Base-by-base conservation (phyloP, 2,329 filamentous ascomycete species). In the Dactylonectria macrodidyma region DNA sequence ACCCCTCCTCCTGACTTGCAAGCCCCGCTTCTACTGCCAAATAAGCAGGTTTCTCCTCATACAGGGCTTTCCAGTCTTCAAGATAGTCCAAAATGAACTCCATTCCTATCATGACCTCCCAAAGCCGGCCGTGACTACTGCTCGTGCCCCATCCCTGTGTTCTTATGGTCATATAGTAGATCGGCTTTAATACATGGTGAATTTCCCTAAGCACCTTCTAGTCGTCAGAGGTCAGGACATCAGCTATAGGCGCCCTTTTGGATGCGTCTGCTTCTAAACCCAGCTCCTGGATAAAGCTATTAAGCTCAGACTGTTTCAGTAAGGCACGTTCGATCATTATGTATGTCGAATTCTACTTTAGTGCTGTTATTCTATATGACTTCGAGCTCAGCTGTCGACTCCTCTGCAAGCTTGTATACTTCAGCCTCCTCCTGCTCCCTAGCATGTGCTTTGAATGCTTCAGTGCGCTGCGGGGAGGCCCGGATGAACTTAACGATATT, bases 281-380 rank as follows among this genome's bases (percentile, higher is more conserved):
- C 48, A 58, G 22, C 46, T 62, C 46, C 24, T 54, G 46, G 14
- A 66, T 66, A 16, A 61, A 66, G 41, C 34, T 61, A 8, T 59
- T 63, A 22, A 67, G 44, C n/a, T 67, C 54, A 38, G 51, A 54
- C 65, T 67, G 54, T 51, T 63, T 67, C 7, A 52, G 14, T 16
- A 63, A 62, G 55, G 59, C 65, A 22, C 59, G n/a, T 56, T 67
- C 54, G 12, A 66, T 62, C 44, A n/a, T n/a, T n/a, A n/a, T n/a
- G n/a, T n/a, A n/a, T n/a, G n/a, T n/a, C n/a, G n/a, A n/a, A n/a
- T n/a, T 58, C 59, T 30, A 67, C 44, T 47, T 62, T n/a, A 5
- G 38, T 67, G 44, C 38, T 34, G 34, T 66, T 67, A 19, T 67
- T 67, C 36, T 67, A 36, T 59, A 60, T 63, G 12, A 67, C 59